phyloP scores from a whole-genome alignment of 495 filamentous ascomycete genomes.

The Annulohypoxylon bovei region DNA sequence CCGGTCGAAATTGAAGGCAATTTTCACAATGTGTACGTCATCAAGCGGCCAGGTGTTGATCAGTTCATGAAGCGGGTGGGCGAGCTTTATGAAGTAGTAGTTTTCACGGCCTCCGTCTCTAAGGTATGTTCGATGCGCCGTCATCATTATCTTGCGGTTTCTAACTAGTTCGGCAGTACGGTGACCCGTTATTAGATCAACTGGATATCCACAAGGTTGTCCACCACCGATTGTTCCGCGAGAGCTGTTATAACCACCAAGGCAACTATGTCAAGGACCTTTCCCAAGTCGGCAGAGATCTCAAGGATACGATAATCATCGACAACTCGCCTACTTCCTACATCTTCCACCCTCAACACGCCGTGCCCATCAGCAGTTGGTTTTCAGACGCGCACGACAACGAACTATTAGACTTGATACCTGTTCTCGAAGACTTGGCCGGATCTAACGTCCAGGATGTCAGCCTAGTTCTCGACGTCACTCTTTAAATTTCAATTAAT shows the following conservation, averaged over 20 bases:
- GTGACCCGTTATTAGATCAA: slow-evolving; percentile 95
- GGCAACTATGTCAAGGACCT: slow-evolving; percentile 99
- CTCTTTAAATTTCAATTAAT: slow-evolving; percentile 67
- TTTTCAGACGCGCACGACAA: slow-evolving; percentile 99
- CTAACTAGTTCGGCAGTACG: slow-evolving; percentile 72
- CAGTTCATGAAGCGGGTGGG: slow-evolving; percentile 99
- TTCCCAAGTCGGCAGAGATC: slow-evolving; percentile 94
- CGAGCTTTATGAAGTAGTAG: slow-evolving; percentile 97
- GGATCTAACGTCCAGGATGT: slow-evolving; percentile 89
- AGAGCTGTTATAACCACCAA: slow-evolving; percentile 99
- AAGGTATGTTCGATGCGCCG: slow-evolving; percentile 71
- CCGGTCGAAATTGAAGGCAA: slow-evolving; percentile 99
- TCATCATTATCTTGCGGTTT: neutral
- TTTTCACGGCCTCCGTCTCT: slow-evolving; percentile 98
- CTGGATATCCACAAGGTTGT: slow-evolving; percentile 97
- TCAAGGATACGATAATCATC: slow-evolving; percentile 98
- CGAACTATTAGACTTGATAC: slow-evolving; percentile 96
- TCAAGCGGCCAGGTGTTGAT: slow-evolving; percentile 96
- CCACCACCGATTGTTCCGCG: slow-evolving; percentile 94
- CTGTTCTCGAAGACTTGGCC: slow-evolving; percentile 97
- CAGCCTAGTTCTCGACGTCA: slow-evolving; percentile 96
- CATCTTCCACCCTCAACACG: slow-evolving; percentile 99
- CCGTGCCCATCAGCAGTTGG: slow-evolving; percentile 99
- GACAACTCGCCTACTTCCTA: slow-evolving; percentile 99
- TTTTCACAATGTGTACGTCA: slow-evolving; percentile 99